phyloP scores from a whole-genome alignment of 768 basidiomycete genomes.

The Boletus insuetus region DNA sequence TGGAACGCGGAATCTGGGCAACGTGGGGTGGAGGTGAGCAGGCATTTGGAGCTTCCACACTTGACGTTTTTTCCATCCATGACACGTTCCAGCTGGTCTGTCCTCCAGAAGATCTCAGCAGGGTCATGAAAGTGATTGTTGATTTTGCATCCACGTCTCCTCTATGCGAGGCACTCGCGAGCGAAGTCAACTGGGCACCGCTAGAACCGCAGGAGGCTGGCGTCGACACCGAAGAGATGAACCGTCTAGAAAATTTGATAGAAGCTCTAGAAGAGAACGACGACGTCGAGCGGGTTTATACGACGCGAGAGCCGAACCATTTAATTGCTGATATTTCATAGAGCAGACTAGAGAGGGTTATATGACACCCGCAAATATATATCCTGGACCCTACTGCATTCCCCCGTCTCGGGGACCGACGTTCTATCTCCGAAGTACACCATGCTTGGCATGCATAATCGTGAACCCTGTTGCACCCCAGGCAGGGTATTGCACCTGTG shows the following conservation, averaged over 20 bases:
- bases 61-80: not conserved
- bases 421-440: not conserved
- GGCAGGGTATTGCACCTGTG: not conserved
- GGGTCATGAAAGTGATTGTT: slow-evolving; percentile 36
- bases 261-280: slow-evolving; percentile 54
- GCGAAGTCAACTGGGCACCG: slow-evolving; percentile 57
- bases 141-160: slow-evolving; percentile 24
- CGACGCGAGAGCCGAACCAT: slow-evolving; percentile 40
- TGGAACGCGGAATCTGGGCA: slow-evolving; percentile 33
- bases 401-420: not conserved
- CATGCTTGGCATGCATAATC: not conserved
- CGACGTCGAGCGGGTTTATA: slow-evolving; percentile 60
- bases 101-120: slow-evolving; percentile 38
- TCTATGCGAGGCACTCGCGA: slow-evolving; percentile 40
- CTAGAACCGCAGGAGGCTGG: slow-evolving; percentile 36
- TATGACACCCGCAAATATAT: not conserved
- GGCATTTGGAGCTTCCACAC: not conserved
- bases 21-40: slow-evolving; percentile 35
- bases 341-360: slow-evolving; percentile 5
- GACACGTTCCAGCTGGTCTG: slow-evolving; percentile 42
- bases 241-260: slow-evolving; percentile 43
- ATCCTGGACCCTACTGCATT: not conserved
- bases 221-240: slow-evolving; percentile 37
- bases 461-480: not conserved
- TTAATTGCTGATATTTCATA: slow-evolving; percentile 23